Evolutionary conservation across 805 yeast genomes (phyloP), one percentile per base, ranked within the genome.

Genomic region (Metschnikowia bowlesiae): DNA sequence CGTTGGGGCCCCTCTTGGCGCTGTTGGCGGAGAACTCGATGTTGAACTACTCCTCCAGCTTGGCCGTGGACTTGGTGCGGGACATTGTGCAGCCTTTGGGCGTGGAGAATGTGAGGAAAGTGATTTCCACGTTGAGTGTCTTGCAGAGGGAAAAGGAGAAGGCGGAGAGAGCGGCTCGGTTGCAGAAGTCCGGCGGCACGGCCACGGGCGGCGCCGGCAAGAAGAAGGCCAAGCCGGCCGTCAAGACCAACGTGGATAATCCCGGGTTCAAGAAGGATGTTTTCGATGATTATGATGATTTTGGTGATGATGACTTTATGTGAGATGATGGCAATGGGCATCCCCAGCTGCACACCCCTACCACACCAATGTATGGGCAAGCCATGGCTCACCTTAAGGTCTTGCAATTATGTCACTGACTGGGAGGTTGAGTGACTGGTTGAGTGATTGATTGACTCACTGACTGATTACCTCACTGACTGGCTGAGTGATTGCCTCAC

Each of bases 131-230:
- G 0, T 75, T 92, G 63, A 87, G 82, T 58, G 92, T 91, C 4
- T 67, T 85, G 49, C 75, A 86, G 54, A 90, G 86, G 62, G 96
- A 90, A 50, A 92, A 92, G 73, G 89, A 85, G 68, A 85, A 84
- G 65, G 86, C 85, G 49, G 98, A 92, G 73, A 88, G 97, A 76
- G 87, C 82, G 62, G 89, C 87, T 28, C 83, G 97, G 68, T 73
- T 87, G 62, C 81, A 86, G 60, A 85, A 84, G 66, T 78, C 88
- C 49, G 92, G 94, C 54, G 94, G 92, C 56, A 87, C 95, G 29
- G 82, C 92, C 37, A 81, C 89, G 26, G 95, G 95, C 61, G 97
- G 97, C 66, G 94, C 95, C 36, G 96, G 96, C 70, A 90, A 91
- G 80, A 86, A 87, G 82, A 92, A 91, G 82, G 96, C 89, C 51